Evolutionary conservation across 441 rosid species (phyloP).

Genomic region (Jatropha podagrica): DNA sequence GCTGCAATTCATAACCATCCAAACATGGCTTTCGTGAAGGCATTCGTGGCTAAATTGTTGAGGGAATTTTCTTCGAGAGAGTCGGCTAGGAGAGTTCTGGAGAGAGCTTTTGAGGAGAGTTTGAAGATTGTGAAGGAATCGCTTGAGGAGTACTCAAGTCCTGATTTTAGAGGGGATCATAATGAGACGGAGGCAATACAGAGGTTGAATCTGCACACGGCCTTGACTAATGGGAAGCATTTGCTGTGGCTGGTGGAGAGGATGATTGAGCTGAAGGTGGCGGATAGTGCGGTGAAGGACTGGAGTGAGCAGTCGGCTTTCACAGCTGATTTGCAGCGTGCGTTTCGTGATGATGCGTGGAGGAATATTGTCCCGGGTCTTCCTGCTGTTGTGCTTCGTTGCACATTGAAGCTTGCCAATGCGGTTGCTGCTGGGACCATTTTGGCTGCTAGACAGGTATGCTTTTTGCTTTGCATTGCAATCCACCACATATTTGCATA

Average conservation of each 20-base stretch:
- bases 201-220: constrained; percentile 67
- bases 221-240: constrained; percentile 58
- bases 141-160: constrained; percentile 72
- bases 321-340: constrained; percentile 64
- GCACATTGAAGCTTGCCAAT: constrained; percentile 60
- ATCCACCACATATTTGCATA: background rate
- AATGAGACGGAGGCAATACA: constrained; percentile 79
- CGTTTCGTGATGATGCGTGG: constrained; percentile 65
- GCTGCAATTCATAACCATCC: constrained; percentile 51
- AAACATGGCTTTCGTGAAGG: constrained; percentile 61
- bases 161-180: constrained; percentile 62
- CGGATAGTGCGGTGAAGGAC: constrained; percentile 59
- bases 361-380: constrained; percentile 67
- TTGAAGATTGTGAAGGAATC: constrained; percentile 62
- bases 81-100: constrained; percentile 54
- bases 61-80: constrained; percentile 55
- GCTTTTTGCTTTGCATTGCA: background rate
- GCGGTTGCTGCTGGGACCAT: constrained; percentile 64
- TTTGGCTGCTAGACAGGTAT: constrained; percentile 66
- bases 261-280: constrained; percentile 76
- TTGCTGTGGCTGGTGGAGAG: constrained; percentile 75
- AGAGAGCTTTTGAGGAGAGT: constrained; percentile 51
- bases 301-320: constrained; percentile 72
- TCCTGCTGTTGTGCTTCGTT: constrained; percentile 52
- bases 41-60: constrained; percentile 62